These are phyloP conservation scores for Phytopythium helicoides DNA, from an alignment of 352 stramenopile genomes.

Conservation along the genomic window DNA sequence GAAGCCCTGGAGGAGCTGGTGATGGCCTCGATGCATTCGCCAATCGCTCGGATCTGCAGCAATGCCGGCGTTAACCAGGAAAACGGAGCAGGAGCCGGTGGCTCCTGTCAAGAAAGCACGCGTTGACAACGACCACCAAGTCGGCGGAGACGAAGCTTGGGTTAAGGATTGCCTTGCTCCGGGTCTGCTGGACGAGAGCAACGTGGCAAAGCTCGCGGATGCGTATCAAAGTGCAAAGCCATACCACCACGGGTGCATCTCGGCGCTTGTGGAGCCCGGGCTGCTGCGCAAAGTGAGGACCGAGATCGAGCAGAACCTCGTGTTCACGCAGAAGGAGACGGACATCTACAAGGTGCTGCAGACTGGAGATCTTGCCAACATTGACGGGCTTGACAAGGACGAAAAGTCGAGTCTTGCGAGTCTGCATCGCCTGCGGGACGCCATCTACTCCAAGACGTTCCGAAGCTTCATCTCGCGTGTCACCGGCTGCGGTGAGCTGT, in stretches of 20 bases:
- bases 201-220: slow-evolving; percentile 13
- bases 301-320: slow-evolving; percentile 79
- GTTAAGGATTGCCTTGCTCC: slow-evolving; percentile 13
- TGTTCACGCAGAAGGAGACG: slow-evolving; percentile 92
- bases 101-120: background rate
- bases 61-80: background rate
- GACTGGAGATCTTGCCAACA: slow-evolving; percentile 88
- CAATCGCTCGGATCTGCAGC: too few relatives aligned
- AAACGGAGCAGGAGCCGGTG: background rate
- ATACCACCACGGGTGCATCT: slow-evolving; percentile 23
- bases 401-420: slow-evolving; percentile 51
- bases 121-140: background rate
- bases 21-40: too few relatives aligned
- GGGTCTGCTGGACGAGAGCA: slow-evolving; percentile 15
- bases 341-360: slow-evolving; percentile 94
- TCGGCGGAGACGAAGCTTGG: slow-evolving; percentile 1
- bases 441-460: slow-evolving; percentile 87
- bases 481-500: slow-evolving; percentile 47
- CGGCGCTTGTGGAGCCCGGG: slow-evolving; percentile 18
- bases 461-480: slow-evolving; percentile 72
- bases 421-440: slow-evolving; percentile 76
- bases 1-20: too few relatives aligned
- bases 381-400: slow-evolving; percentile 32
- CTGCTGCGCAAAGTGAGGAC: slow-evolving; percentile 40
- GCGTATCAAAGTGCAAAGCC: slow-evolving; percentile 18